phyloP scores from a whole-genome alignment of 2,329 filamentous ascomycete genomes.

The Apiospora marii region DNA sequence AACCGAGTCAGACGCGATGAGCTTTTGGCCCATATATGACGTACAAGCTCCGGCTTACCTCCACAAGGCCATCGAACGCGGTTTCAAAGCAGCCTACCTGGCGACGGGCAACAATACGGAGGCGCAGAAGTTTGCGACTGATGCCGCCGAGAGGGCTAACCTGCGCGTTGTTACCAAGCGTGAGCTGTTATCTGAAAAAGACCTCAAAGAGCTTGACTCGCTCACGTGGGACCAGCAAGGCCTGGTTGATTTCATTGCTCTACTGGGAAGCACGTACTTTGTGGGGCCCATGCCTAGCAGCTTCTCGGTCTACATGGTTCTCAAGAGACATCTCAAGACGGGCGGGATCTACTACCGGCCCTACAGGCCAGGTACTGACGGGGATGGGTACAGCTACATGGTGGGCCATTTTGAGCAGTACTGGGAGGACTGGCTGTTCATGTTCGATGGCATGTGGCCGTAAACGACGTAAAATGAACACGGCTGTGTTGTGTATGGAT shows the following conservation, averaged over 20 bases:
- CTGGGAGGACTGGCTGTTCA: constrained; percentile 58
- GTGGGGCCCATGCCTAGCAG: constrained; percentile 55
- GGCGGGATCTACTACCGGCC: constrained; percentile 51
- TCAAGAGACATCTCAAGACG: constrained; percentile 52
- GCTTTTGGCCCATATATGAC: constrained; percentile 54
- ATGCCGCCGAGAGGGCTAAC: constrained; percentile 42
- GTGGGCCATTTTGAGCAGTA: constrained; percentile 54
- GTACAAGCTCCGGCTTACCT: constrained; percentile 51
- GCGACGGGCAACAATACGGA: constrained; percentile 55
- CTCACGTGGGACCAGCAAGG: constrained; percentile 56
- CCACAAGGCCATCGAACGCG: constrained; percentile 40
- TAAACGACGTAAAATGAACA: constrained; percentile 30
- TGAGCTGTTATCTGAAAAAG: constrained; percentile 43
- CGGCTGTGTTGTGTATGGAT: constrained; percentile 5
- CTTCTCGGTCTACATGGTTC: constrained; percentile 56
- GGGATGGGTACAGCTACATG: constrained; percentile 52
- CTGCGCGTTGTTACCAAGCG: constrained; percentile 49
- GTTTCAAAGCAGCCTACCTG: constrained; percentile 51
- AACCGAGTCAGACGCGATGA: constrained; percentile 55
- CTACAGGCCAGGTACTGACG: constrained; percentile 51
- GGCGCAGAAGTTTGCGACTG: constrained; percentile 46
- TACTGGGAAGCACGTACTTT: constrained; percentile 50
- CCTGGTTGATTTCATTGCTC: constrained; percentile 50
- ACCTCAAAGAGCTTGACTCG: constrained; percentile 44
- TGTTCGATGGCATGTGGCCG: constrained; percentile 56